Evolutionary conservation across 1,284 basidiomycete species (phyloP), one percentile per base, ranked within the genome.

Genomic region (Tilletia horrida): DNA sequence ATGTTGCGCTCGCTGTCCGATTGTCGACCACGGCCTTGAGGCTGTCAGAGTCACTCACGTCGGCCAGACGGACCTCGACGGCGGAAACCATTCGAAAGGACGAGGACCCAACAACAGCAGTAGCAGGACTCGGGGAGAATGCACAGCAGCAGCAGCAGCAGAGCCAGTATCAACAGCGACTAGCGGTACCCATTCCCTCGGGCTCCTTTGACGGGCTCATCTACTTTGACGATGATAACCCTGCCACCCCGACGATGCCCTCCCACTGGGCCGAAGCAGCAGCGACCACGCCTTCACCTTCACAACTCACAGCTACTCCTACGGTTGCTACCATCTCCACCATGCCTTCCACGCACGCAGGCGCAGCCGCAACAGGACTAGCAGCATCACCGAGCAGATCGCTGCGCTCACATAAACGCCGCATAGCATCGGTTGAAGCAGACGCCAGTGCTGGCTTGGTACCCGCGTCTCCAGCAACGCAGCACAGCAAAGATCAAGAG

Each of bases 221-320:
- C 35, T 40, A 40, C 35, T 40, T 40, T 40, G 55, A 59, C 9
- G 55, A 59, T 25, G 55, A 59, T 27, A 59, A 59, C 4, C 55
- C 55, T 18, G n/a, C 31, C 8, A 59, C 55, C 31, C 55, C 55
- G n/a, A 59, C 55, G 13, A 14, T 59, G 29, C 55, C 16, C 29
- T 59, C 55, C 0, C 29, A 59, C 27, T 59, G 55, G 55, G 29
- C 6, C 45, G 45, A 23, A 23, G 45, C 55, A 55, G 21, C 25
- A 25, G 25, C 50, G 23, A 6, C 50, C 16, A 48, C 16, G 45
- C 6, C 18, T 16, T 18, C 45, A 16, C 50, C 25, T 25, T 55
- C 21, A 21, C 50, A 21, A 21, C 25, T 27, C 29, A 59, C 35
- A 2, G 14, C 9, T 59, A 29, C 55, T 0, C 55, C 31, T 29